These are phyloP conservation scores for Paraconiothyrium sp. DNA, from an alignment of 2,329 filamentous ascomycete genomes.

Conservation along the genomic window DNA sequence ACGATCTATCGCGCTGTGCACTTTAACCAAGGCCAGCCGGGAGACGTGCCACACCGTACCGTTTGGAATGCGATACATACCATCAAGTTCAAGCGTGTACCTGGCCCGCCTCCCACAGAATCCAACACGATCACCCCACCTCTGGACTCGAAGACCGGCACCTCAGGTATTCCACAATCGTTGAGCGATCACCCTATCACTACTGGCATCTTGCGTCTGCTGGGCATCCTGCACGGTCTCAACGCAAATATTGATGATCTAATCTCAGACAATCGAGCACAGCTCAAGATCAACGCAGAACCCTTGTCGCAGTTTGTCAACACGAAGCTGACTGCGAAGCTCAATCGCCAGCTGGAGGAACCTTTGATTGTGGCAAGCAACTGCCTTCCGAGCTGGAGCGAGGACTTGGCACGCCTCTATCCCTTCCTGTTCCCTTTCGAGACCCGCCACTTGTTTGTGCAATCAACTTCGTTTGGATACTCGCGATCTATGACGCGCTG, in stretches of 20 bases:
- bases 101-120: slow-evolving; percentile 82
- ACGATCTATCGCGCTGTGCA: slow-evolving; percentile 97
- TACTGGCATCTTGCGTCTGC: slow-evolving; percentile 83
- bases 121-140: slow-evolving; percentile 68
- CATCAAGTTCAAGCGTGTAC: slow-evolving; percentile 88
- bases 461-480: slow-evolving; percentile 98
- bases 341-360: slow-evolving; percentile 96
- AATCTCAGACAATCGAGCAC: slow-evolving; percentile 77
- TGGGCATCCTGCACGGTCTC: slow-evolving; percentile 90
- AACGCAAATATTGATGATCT: slow-evolving; percentile 95
- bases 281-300: slow-evolving; percentile 77
- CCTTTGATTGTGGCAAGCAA: slow-evolving; percentile 96
- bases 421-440: slow-evolving; percentile 99
- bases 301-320: slow-evolving; percentile 96
- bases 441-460: slow-evolving; percentile 93
- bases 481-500: slow-evolving; percentile 96
- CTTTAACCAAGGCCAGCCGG: slow-evolving; percentile 67
- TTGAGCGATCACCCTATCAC: slow-evolving; percentile 85
- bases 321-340: slow-evolving; percentile 95
- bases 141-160: slow-evolving; percentile 62
- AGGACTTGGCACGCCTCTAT: slow-evolving; percentile 91
- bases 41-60: slow-evolving; percentile 76
- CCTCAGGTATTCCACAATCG: slow-evolving; percentile 76
- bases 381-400: slow-evolving; percentile 94
- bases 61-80: slow-evolving; percentile 92